A percentile compares a stretch with the other conserved stretches of the same genome.
These are phyloP conservation scores for Umbellularia californica DNA, from an alignment of 164 flowering plant genomes.

Conservation along the genomic window DNA sequence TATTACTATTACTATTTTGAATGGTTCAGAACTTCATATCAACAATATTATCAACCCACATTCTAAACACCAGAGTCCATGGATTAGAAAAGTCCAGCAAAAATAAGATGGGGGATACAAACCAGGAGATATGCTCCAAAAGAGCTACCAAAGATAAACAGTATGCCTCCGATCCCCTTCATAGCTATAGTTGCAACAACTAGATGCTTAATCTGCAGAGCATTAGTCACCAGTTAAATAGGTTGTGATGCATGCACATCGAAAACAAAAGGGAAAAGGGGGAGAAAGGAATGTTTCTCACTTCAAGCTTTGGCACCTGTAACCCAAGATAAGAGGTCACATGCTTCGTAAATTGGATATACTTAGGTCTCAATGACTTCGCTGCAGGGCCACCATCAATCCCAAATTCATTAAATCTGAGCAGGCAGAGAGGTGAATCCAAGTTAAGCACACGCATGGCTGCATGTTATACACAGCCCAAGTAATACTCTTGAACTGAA, in stretches of 20 bases:
- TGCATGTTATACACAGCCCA: neutral
- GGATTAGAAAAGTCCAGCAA: neutral
- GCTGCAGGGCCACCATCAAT: constrained; percentile 66
- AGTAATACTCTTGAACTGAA: neutral
- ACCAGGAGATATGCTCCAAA: constrained; percentile 84
- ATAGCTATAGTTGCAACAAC: constrained; percentile 43
- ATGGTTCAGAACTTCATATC: too few relatives aligned
- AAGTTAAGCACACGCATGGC: neutral
- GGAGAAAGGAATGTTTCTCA: constrained; percentile 18
- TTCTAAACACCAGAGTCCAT: neutral
- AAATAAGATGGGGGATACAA: neutral
- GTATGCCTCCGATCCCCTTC: constrained; percentile 64
- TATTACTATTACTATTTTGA: neutral
- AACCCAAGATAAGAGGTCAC: constrained; percentile 43
- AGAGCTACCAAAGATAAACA: constrained; percentile 66
- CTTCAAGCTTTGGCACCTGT: constrained; percentile 60
- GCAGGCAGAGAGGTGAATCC: neutral
- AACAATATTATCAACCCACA: neutral
- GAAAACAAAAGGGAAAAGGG: neutral
- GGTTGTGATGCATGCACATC: neutral
- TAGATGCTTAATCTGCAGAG: constrained; percentile 43
- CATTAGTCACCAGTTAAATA: constrained; percentile 13
- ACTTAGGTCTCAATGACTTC: constrained; percentile 42
- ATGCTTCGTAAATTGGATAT: constrained; percentile 32
- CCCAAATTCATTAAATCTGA: constrained; percentile 57